These are phyloP conservation scores for Quercus cerris DNA, from an alignment of 306 rosid genomes.

Conservation along the genomic window DNA sequence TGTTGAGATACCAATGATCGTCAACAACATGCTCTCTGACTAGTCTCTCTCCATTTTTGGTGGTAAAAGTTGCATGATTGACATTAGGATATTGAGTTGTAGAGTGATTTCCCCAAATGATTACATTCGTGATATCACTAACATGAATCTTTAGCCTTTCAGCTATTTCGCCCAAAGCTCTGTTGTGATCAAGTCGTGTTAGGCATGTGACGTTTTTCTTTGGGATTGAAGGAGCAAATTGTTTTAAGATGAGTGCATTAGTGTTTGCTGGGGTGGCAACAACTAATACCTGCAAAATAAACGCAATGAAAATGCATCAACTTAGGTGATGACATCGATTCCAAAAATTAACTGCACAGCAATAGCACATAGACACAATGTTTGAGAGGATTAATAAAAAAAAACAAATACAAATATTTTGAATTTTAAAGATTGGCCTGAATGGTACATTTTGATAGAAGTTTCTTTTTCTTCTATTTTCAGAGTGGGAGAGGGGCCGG, in stretches of 20 bases:
- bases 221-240: constrained; percentile 79
- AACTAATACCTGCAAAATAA: constrained; percentile 60
- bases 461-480: too few relatives aligned
- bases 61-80: constrained; percentile 66
- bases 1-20: constrained; percentile 57
- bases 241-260: constrained; percentile 79
- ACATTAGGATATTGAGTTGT: constrained; percentile 92
- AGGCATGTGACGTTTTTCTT: constrained; percentile 79
- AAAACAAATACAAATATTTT: too few relatives aligned
- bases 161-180: constrained; percentile 86
- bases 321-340: background rate
- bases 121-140: constrained; percentile 68
- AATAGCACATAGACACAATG: too few relatives aligned
- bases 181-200: constrained; percentile 85
- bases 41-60: constrained; percentile 27
- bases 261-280: constrained; percentile 97
- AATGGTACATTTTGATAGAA: too few relatives aligned
- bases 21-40: constrained; percentile 56
- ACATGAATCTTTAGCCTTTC: constrained; percentile 69
- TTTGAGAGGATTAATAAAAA: too few relatives aligned
- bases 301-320: constrained; percentile 7
- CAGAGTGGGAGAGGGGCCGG: too few relatives aligned
- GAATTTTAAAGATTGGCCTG: too few relatives aligned
- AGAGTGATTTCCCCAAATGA: constrained; percentile 96
- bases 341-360: background rate